phyloP scores from a whole-genome alignment of 176 grass and related monocot genomes.

The Zoysia pacifica region DNA sequence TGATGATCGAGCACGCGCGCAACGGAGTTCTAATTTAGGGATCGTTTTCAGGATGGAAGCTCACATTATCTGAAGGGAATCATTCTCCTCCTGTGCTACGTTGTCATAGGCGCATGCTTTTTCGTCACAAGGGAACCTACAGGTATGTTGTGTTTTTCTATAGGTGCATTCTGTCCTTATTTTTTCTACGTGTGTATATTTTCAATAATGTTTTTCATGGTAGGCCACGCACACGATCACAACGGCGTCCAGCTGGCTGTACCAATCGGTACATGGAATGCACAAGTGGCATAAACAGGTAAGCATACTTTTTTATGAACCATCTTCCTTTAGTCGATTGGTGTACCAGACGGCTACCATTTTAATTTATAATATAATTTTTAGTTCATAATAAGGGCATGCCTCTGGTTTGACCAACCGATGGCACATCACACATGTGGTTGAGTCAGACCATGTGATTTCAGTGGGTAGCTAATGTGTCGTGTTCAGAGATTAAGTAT shows the following conservation, averaged over 20 bases:
- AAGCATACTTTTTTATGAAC: constrained; percentile 23
- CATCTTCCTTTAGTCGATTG: not conserved
- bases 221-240: constrained; percentile 24
- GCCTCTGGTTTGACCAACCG: too few species aligned
- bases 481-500: too few species aligned
- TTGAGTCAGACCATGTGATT: too few species aligned
- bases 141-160: constrained; percentile 40
- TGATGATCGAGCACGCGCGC: too few species aligned
- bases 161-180: too few species aligned
- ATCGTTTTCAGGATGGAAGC: constrained; percentile 60
- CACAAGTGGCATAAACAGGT: constrained; percentile 53
- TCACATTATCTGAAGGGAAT: constrained; percentile 94
- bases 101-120: constrained; percentile 80
- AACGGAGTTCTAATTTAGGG: not conserved
- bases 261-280: constrained; percentile 27
- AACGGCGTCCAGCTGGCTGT: constrained; percentile 26
- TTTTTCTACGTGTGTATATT: not conserved
- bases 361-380: too few species aligned
- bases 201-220: not conserved
- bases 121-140: constrained; percentile 62
- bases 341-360: not conserved
- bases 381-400: too few species aligned
- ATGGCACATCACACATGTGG: too few species aligned
- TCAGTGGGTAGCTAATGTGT: too few species aligned
- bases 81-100: constrained; percentile 76